Conservation (phyloP, 306 rosid genomes). For the Hippophae rhamnoides region DNA sequence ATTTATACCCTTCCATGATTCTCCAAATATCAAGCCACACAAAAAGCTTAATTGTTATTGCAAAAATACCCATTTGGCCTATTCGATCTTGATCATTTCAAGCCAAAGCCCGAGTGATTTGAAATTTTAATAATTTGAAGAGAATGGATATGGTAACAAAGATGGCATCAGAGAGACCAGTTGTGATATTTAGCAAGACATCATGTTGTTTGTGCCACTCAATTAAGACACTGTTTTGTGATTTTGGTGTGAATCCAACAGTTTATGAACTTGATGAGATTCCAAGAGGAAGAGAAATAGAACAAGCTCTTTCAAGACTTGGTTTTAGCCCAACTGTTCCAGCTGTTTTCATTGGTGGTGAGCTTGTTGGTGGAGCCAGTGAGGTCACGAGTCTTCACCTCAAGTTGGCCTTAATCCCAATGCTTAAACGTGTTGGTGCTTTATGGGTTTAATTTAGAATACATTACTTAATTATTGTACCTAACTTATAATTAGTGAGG, state of each 20-base stretch:
- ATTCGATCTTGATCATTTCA: too few species aligned
- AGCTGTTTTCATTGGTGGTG: constrained; percentile 72
- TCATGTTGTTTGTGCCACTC: constrained; percentile 83
- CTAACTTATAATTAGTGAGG: neutral
- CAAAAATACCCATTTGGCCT: too few species aligned
- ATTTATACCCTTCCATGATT: constrained; percentile 26
- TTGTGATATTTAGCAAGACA: constrained; percentile 92
- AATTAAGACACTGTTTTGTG: constrained; percentile 65
- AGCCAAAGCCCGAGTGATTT: neutral
- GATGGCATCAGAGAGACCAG: constrained; percentile 79
- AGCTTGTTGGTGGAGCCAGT: constrained; percentile 78
- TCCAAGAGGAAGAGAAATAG: constrained; percentile 73
- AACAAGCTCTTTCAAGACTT: constrained; percentile 62
- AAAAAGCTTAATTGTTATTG: too few species aligned
- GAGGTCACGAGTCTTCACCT: constrained; percentile 93
- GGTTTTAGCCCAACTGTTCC: constrained; percentile 78
- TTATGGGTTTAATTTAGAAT: constrained; percentile 52
- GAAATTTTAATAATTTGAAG: neutral
- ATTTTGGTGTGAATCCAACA: constrained; percentile 75
- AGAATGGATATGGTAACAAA: constrained; percentile 64
- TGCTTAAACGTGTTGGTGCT: constrained; percentile 85
- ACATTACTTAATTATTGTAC: neutral
- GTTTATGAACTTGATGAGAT: constrained; percentile 88
- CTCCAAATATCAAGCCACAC: too few species aligned
- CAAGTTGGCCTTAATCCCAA: constrained; percentile 66